Base-by-base conservation (phyloP, 495 filamentous ascomycete species). In the Pseudoneurospora amorphoporcata region DNA sequence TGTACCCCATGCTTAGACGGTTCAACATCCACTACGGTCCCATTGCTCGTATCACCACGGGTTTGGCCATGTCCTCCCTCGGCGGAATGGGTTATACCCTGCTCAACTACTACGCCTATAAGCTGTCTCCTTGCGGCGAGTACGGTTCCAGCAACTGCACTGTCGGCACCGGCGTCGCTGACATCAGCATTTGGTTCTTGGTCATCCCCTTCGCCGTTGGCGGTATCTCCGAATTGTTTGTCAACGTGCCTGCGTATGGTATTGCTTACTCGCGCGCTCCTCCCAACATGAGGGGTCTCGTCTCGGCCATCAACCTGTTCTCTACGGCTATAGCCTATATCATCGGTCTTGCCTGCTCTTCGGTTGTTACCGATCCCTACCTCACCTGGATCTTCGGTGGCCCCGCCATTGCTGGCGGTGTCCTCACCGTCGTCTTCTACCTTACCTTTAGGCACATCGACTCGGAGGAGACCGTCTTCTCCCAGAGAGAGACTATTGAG, bases 191-290 rank as follows among this genome's bases (percentile, higher is more conserved):
- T 76, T 90, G 76, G 82, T 85, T 82, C 77, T 82, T 86, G 77
- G 82, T 80, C 23, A 82, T 87, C 6, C 84, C 85, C 1, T 88
- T 78, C 72, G 84, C 84, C 38, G 77, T 87, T 17, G 84, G 85
- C n/a, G 91, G 89, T 69, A 81, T 92, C 39, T 89, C 88, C 8
- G 91, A 93, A 75, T 85, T 90, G 73, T 92, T 93, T 73, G 84
- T 87, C 73, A 90, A 89, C 43, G 89, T 92, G 3, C 92, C 91
- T 0, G 90, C 88, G 0, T 89, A 91, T 75, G 91, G 91, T 77
- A 87, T 92, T 74, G 91, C 90, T 3, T 93, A 90, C 82, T 89
- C 90, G 8, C 88, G 91, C 37, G 88, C 91, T 0, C 91, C 91
- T 0, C 80, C 85, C 35, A 87, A 84, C 75, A 93, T 93, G 91